Conservation (phyloP, 495 filamentous ascomycete species). For the Pyrenula aspistea region DNA sequence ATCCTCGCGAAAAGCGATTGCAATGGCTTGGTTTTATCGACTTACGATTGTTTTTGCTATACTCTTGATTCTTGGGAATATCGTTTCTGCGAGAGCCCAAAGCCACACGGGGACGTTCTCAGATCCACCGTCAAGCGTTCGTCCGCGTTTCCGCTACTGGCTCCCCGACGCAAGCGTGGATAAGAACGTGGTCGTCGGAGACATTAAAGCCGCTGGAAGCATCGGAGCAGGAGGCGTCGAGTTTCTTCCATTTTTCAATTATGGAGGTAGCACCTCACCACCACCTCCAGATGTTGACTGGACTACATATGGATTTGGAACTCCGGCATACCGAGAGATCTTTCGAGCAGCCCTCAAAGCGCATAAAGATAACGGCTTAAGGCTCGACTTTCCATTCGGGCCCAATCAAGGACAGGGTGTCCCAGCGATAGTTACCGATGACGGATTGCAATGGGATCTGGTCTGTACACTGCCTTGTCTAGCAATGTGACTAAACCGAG, state of each 20-base stretch:
- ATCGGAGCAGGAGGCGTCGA: constrained; percentile 31
- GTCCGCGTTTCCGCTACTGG: constrained; percentile 23
- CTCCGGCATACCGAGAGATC: too few relatives aligned
- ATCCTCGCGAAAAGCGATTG: too few relatives aligned
- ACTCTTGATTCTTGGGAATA: too few relatives aligned
- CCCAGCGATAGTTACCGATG: constrained; percentile 19
- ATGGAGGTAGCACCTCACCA: too few relatives aligned
- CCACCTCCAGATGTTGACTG: too few relatives aligned
- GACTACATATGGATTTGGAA: too few relatives aligned
- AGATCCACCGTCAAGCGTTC: constrained; percentile 9
- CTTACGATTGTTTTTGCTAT: too few relatives aligned
- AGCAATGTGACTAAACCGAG: constrained; percentile 1
- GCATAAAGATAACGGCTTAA: constrained; percentile 22
- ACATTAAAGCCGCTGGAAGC: constrained; percentile 20
- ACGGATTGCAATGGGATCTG: constrained; percentile 26
- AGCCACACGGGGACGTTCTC: constrained; percentile 20
- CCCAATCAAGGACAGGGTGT: constrained; percentile 37
- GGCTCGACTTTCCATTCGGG: constrained; percentile 36
- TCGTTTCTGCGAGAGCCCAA: too few relatives aligned
- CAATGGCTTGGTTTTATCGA: too few relatives aligned
- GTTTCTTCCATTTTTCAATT: constrained; percentile 21
- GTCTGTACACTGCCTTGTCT: too few relatives aligned
- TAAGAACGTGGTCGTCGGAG: constrained; percentile 11
- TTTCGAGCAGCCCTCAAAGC: constrained; percentile 22
- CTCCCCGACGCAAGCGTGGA: constrained; percentile 32